Evolutionary conservation across 2,329 filamentous ascomycete genomes (phyloP).

Genomic region (Dothistroma pini): DNA sequence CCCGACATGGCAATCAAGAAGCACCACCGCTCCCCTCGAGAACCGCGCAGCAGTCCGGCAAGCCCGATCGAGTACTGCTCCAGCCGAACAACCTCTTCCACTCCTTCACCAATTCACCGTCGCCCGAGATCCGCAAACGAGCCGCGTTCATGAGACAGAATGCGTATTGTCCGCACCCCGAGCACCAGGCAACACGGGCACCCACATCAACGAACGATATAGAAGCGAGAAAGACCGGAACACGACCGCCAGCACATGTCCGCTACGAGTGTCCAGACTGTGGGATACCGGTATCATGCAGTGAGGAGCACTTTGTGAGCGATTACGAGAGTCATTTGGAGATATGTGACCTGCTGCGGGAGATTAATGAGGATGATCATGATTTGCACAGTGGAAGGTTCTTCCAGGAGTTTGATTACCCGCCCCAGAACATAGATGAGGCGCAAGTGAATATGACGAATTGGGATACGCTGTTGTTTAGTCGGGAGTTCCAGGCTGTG

Average conservation of each 20-base stretch:
- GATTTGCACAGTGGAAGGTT: constrained; percentile 85
- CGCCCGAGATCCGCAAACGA: constrained; percentile 79
- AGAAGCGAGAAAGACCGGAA: constrained; percentile 58
- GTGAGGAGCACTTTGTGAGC: constrained; percentile 90
- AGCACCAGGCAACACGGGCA: constrained; percentile 71
- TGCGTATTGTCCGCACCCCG: constrained; percentile 87
- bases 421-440: constrained; percentile 84
- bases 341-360: constrained; percentile 82
- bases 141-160: constrained; percentile 91
- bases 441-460: constrained; percentile 95
- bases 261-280: constrained; percentile 96
- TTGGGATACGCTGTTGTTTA: constrained; percentile 97
- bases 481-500: constrained; percentile 83
- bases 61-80: constrained; percentile 46
- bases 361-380: constrained; percentile 98
- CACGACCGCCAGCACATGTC: constrained; percentile 71
- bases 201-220: constrained; percentile 62
- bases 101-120: constrained; percentile 82
- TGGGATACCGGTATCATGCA: constrained; percentile 89
- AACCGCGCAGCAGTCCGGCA: constrained; percentile 13
- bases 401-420: constrained; percentile 92
- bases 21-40: constrained; percentile 7
- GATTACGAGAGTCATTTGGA: constrained; percentile 92
- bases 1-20: constrained; percentile 8
- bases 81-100: constrained; percentile 85